Percentiles rank a stretch among this genome's conserved stretches.
These are phyloP conservation scores for Colletotrichum ledebouriae DNA, from an alignment of 2,329 filamentous ascomycete genomes.

Conservation along the genomic window DNA sequence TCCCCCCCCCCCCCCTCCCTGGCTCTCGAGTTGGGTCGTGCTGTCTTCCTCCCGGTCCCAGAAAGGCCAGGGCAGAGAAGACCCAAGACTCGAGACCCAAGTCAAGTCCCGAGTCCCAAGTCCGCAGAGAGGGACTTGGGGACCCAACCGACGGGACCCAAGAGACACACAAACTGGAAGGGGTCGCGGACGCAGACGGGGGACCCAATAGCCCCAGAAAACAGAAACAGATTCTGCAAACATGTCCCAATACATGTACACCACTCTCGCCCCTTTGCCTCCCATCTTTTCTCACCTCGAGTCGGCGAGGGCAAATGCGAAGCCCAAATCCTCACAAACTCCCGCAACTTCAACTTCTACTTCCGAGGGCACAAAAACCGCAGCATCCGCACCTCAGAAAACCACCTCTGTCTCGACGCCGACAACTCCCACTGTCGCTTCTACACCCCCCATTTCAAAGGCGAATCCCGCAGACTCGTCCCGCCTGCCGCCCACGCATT, in stretches of 20 bases:
- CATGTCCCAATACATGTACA: slow-evolving; percentile 44
- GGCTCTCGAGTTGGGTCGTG: too few species aligned
- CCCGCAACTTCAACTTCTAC: too few species aligned
- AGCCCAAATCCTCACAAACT: slow-evolving; percentile 1
- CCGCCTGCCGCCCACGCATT: slow-evolving; percentile 15
- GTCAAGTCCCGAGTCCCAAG: neutral
- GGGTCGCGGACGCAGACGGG: too few species aligned
- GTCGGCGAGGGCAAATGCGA: slow-evolving; percentile 29
- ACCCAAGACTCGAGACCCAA: neutral
- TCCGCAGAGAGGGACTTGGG: neutral
- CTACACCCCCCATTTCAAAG: slow-evolving; percentile 16
- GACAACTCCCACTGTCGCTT: slow-evolving; percentile 46
- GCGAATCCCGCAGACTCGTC: slow-evolving; percentile 31
- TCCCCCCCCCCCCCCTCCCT: slow-evolving; percentile 22
- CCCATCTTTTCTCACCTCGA: slow-evolving; percentile 39
- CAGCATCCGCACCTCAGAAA: slow-evolving; percentile 1
- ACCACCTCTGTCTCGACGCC: slow-evolving; percentile 46
- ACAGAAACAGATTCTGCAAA: slow-evolving; percentile 39
- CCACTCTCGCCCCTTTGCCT: slow-evolving; percentile 41
- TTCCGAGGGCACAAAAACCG: neutral
- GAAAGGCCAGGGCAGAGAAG: slow-evolving; percentile 30
- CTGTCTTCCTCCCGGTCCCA: slow-evolving; percentile 27
- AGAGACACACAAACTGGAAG: neutral
- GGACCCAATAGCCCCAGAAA: slow-evolving; percentile 29
- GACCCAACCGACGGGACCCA: slow-evolving; percentile 3